A percentile compares a stretch with the other conserved stretches of the same genome.
These are phyloP conservation scores for Phellinidium pouzarii DNA, from an alignment of 1,284 basidiomycete species.

Conservation along the genomic window DNA sequence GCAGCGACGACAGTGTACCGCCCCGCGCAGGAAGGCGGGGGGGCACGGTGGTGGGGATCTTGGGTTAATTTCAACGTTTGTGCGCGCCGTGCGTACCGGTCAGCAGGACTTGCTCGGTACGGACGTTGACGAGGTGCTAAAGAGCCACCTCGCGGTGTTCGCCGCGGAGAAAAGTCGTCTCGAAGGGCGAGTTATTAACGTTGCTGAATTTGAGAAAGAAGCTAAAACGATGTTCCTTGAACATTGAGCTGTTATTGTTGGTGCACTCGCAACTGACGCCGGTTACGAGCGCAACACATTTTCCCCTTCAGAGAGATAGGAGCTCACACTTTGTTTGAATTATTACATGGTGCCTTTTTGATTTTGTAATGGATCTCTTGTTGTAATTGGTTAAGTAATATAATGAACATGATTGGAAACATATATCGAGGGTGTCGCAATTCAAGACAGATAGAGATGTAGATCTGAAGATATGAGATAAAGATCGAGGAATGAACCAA, in stretches of 20 bases:
- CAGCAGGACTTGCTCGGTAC: slow-evolving; percentile 62
- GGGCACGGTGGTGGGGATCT: slow-evolving; percentile 79
- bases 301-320: too few relatives aligned
- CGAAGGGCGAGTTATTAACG: slow-evolving; percentile 62
- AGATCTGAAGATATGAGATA: slow-evolving; percentile 1
- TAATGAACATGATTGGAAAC: not conserved
- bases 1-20: slow-evolving; percentile 34
- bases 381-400: not conserved
- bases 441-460: not conserved
- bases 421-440: slow-evolving; percentile 14
- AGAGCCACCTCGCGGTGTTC: slow-evolving; percentile 77
- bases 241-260: too few relatives aligned
- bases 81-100: slow-evolving; percentile 60
- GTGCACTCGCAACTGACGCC: too few relatives aligned
- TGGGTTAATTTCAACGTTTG: slow-evolving; percentile 65
- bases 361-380: not conserved
- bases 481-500: not conserved
- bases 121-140: slow-evolving; percentile 59
- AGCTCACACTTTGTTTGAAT: not conserved
- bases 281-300: too few relatives aligned
- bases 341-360: not conserved
- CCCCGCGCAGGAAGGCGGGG: slow-evolving; percentile 55
- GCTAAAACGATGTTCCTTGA: slow-evolving; percentile 31
- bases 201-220: slow-evolving; percentile 48
- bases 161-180: slow-evolving; percentile 73